phyloP scores from a whole-genome alignment of 2,329 filamentous ascomycete genomes.

The Whalleya microplaca region DNA sequence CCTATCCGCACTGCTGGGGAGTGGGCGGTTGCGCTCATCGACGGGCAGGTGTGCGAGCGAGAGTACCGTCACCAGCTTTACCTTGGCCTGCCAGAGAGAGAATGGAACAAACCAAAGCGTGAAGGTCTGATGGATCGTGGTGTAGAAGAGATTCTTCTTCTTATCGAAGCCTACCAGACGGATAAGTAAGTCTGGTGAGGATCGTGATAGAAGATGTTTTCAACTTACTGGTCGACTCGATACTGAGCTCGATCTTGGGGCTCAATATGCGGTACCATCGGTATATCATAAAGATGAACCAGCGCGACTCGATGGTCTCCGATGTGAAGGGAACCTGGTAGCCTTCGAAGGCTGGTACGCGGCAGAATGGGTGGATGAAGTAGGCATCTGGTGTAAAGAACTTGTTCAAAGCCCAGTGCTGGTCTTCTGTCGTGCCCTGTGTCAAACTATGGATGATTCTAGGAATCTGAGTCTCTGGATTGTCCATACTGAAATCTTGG shows the following conservation, averaged over 20 bases:
- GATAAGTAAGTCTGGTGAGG: not conserved
- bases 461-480: conserved; percentile 61
- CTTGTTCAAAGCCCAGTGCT: conserved; percentile 66
- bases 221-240: conserved; percentile 60
- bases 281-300: conserved; percentile 71
- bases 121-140: conserved; percentile 75
- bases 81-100: conserved; percentile 62
- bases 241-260: conserved; percentile 68
- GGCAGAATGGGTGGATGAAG: conserved; percentile 80
- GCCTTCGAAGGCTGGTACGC: conserved; percentile 60
- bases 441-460: conserved; percentile 70
- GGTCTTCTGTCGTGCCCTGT: conserved; percentile 67
- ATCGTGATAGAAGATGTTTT: not conserved
- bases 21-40: conserved; percentile 28
- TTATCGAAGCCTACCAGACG: conserved; percentile 66
- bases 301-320: conserved; percentile 61
- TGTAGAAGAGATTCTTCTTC: conserved; percentile 68
- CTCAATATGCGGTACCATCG: conserved; percentile 85
- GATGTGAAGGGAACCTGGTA: conserved; percentile 45
- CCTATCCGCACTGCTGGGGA: conserved; percentile 12
- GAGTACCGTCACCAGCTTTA: conserved; percentile 70
- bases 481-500: conserved; percentile 25
- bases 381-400: conserved; percentile 75
- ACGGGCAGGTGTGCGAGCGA: conserved; percentile 54
- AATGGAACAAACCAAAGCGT: conserved; percentile 78